Evolutionary conservation across 2,329 filamentous ascomycete species (phyloP).

Genomic region (Leptographium radiaticola): DNA sequence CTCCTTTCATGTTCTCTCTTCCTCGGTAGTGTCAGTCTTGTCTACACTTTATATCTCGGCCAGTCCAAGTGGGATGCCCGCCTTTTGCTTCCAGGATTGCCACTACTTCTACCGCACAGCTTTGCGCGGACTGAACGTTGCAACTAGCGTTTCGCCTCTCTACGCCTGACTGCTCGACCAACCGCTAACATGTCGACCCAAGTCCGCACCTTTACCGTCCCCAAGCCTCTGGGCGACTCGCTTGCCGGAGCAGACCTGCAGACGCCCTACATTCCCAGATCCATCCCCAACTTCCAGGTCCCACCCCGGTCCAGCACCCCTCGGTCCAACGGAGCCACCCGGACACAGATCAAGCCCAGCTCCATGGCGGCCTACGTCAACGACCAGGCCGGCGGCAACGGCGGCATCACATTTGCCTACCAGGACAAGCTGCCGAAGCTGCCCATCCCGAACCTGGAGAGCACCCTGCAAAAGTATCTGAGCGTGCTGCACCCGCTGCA

Average conservation of each 20-base stretch:
- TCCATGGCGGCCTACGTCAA: constrained; percentile 20
- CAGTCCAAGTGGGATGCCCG: constrained; percentile 52
- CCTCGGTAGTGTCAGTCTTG: not conserved
- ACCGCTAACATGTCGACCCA: constrained; percentile 45
- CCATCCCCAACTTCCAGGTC: constrained; percentile 20
- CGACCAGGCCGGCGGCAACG: constrained; percentile 40
- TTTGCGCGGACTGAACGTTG: constrained; percentile 71
- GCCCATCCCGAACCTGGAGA: constrained; percentile 79
- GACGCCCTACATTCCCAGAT: constrained; percentile 23
- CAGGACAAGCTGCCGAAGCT: constrained; percentile 85
- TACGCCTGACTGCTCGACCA: constrained; percentile 41
- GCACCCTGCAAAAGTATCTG: constrained; percentile 67
- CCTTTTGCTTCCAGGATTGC: constrained; percentile 73
- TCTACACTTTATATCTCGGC: not conserved
- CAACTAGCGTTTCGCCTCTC: constrained; percentile 63
- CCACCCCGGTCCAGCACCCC: constrained; percentile 13
- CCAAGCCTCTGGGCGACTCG: constrained; percentile 60
- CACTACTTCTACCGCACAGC: constrained; percentile 90
- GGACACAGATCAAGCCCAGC: constrained; percentile 10
- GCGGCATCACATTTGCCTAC: constrained; percentile 74
- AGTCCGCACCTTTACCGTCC: constrained; percentile 56
- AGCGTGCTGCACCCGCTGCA: constrained; percentile 72
- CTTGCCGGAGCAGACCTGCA: constrained; percentile 31
- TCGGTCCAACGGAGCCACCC: constrained; percentile 2
- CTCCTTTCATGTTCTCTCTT: not conserved